Conservation (phyloP, 768 basidiomycete species). For the Kwoniella shandongensis region DNA sequence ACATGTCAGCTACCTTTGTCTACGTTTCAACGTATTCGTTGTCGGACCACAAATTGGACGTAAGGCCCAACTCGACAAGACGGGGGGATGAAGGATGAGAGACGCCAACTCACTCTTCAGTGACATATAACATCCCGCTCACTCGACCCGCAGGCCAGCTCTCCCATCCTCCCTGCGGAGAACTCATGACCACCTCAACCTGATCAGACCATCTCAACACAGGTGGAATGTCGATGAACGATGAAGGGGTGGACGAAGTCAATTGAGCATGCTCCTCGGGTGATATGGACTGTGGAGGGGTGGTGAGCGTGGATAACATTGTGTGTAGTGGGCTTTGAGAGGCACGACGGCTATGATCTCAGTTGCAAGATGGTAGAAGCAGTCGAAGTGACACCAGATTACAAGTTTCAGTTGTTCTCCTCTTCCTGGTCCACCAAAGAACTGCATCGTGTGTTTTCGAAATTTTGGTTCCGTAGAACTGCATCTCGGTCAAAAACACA, state of each 20-base stretch:
- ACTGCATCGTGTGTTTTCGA: no score
- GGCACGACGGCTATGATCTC: no score
- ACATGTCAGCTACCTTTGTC: not conserved
- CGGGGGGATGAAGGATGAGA: no score
- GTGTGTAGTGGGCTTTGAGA: not conserved
- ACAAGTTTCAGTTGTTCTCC: no score
- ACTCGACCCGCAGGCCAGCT: slow-evolving; percentile 56
- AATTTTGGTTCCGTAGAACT: no score
- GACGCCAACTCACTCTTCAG: slow-evolving; percentile 74
- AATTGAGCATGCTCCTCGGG: slow-evolving; percentile 68
- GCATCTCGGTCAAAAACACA: no score
- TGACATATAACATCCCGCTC: slow-evolving; percentile 73
- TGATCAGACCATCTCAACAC: slow-evolving; percentile 73
- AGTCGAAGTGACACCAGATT: no score
- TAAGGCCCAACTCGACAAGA: no score
- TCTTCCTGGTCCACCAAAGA: no score
- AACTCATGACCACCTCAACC: slow-evolving; percentile 69
- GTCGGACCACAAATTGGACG: not conserved
- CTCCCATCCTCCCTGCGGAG: slow-evolving; percentile 65
- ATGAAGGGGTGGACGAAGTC: slow-evolving; percentile 75
- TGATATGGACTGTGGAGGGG: slow-evolving; percentile 57
- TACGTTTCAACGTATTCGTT: slow-evolving; percentile 1
- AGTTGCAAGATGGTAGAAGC: no score
- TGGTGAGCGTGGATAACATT: slow-evolving; percentile 5
- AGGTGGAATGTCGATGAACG: slow-evolving; percentile 82